phyloP scores from a whole-genome alignment of 2,329 filamentous ascomycete species.

The Clonostachys sp. region DNA sequence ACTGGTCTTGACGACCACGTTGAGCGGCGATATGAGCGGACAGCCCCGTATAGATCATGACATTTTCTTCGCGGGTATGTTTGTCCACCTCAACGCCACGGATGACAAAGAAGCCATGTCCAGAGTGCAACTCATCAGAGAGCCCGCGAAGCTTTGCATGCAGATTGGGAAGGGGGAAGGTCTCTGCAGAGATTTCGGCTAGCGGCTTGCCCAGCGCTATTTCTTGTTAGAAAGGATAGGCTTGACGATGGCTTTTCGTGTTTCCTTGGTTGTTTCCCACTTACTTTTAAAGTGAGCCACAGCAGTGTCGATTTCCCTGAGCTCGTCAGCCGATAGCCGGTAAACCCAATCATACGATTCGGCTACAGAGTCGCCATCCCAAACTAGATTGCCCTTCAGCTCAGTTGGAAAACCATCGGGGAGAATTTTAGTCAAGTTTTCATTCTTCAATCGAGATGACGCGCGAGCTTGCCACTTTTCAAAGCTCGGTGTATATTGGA shows the following conservation, averaged over 20 bases:
- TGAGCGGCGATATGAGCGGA: conserved; percentile 51
- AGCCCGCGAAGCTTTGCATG: conserved; percentile 42
- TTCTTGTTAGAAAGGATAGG: background rate
- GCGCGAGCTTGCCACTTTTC: conserved; percentile 47
- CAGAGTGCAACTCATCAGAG: conserved; percentile 49
- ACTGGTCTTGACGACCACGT: conserved; percentile 47
- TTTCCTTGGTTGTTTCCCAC: background rate
- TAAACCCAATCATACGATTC: conserved; percentile 50
- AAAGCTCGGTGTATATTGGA: conserved; percentile 48
- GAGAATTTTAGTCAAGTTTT: conserved; percentile 29
- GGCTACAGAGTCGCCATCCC: conserved; percentile 46
- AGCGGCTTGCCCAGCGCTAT: conserved; percentile 18
- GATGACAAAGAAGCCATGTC: conserved; percentile 57
- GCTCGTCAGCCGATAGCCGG: conserved; percentile 34
- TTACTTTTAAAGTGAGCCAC: conserved; percentile 35
- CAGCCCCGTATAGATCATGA: conserved; percentile 56
- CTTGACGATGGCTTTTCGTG: no score
- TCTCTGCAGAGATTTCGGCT: conserved; percentile 38
- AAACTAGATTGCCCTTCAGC: conserved; percentile 46
- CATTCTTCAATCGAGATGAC: conserved; percentile 33
- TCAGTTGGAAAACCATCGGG: conserved; percentile 45
- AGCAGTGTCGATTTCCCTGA: conserved; percentile 42
- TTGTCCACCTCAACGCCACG: conserved; percentile 49
- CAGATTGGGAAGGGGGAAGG: conserved; percentile 50
- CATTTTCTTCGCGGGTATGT: conserved; percentile 50